Base-by-base conservation (phyloP, 805 yeast species). In the Candida tallmaniae region DNA sequence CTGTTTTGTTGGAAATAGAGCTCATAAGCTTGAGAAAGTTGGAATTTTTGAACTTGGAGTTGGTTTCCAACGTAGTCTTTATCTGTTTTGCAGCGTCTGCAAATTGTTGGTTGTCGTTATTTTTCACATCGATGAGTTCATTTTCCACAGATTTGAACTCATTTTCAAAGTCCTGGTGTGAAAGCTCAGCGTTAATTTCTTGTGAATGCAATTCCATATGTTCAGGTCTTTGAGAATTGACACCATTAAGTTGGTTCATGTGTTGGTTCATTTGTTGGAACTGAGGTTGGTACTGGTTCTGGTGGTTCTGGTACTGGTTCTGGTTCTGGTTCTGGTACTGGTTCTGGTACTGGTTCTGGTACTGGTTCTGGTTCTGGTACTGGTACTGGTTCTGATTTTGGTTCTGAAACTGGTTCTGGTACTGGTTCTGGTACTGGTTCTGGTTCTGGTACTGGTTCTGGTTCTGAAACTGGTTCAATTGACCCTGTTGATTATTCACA, bases 11-110 rank as follows among this genome's bases (percentile, higher is more conserved):
- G 15, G 65, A 57, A 15, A 66, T 64, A 25, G 56, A 55, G 24
- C 48, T 46, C 73, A 66, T 66, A 24, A 66, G 48, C 42, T 65
- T 62, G 29, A 66, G 44, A 38, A 66, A 66, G 24, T 55, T 45
- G 6, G 64, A 56, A 38, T 59, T 57, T 38, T 58, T 54, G 36
- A 66, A 53, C 44, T 66, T 66, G 11, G 41, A 41, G 15, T 46
- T 41, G 3, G 39, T 34, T 12, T 19, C 25, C 47, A 58, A 51
- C 10, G 66, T 48, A 4, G 41, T 38, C 18, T 60, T 56, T 11
- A 66, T 68, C 35, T 56, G 50, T 24, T 53, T 41, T 4, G 73
- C 73, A 0, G 68, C 58, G 29, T 52, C 47, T 8, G 73, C 71
- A 51, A 66, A 64, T 39, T 52, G 46, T 23, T 60, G 59, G 31